Percentiles rank a stretch among this genome's conserved stretches.
Evolutionary conservation across 306 rosid genomes (phyloP).

Genomic region (Albizia julibrissin): DNA sequence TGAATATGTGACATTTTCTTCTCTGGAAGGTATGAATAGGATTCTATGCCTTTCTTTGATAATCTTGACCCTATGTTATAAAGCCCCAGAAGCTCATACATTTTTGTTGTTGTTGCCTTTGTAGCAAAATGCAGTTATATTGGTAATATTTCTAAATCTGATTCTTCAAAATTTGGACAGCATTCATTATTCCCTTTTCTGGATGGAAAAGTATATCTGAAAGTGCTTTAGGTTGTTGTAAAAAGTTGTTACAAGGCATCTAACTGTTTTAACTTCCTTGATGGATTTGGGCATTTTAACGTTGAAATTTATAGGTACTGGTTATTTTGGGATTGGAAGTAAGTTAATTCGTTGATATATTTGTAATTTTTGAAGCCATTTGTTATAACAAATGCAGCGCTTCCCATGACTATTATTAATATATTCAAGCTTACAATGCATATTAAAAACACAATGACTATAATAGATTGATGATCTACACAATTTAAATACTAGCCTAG

Average conservation of each 20-base stretch:
- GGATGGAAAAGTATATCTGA: neutral
- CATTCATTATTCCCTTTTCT: neutral
- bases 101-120: constrained; percentile 3
- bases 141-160: neutral
- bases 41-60: neutral
- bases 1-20: constrained; percentile 9
- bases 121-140: neutral
- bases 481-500: neutral
- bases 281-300: neutral
- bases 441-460: neutral
- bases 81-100: neutral
- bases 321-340: neutral
- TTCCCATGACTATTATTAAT: too few relatives aligned
- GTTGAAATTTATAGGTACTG: neutral
- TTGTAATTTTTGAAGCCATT: neutral
- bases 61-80: neutral
- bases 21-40: neutral
- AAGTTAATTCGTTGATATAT: neutral
- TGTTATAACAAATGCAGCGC: neutral
- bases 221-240: neutral
- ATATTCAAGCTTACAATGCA: too few relatives aligned
- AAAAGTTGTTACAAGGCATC: neutral
- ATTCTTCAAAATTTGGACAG: neutral
- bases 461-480: neutral
- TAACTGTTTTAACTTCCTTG: neutral